Evolutionary conservation across 768 basidiomycete genomes (phyloP), one percentile per base, ranked within the genome.

Genomic region (Hortiboletus flavorubellus): DNA sequence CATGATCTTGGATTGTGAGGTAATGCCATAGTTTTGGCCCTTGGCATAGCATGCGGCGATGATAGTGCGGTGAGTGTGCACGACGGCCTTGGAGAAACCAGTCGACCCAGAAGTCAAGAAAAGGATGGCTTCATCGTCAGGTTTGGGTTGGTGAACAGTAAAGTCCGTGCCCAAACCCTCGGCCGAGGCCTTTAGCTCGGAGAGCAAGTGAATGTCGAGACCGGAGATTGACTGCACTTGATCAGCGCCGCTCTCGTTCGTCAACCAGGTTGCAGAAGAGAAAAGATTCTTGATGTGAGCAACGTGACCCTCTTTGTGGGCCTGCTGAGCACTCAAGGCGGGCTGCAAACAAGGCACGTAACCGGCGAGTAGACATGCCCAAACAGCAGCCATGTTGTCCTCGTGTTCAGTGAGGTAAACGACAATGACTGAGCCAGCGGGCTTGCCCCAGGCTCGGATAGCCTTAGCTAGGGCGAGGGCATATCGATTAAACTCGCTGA

Each of bases 91-190:
- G 18, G 77, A 75, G 53, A 77, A 76, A 2, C 76, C 76, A 6
- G 76, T 77, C 0, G 76, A 78, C 0, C 76, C 76, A 5, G 76
- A 77, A 2, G 76, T 78, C 58, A 78, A 57, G 59, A 72, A 72
- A 6, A 70, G 60, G 40, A 70, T 67, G 6, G 69, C 69, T 18
- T 70, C 70, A 15, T 70, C 61, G 33, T 70, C 69, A 18, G 67
- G 51, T 30, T 59, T 55, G 2, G 64, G 57, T 29, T 58, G 41
- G 41, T 66, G 61, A 12, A 49, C 60, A 18, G 30, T 46, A 41
- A 67, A 70, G 33, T 64, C 55, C 5, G 49, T 23, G 23, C 4
- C 40, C 16, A 47, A 44, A 15, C 6, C 29, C 43, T 55, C 37
- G 1, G 68, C 63, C 0, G 61, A 54, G 14, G 52, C 47, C 39